Conservation (phyloP, 441 rosid genomes). For the Pelargonium australe region DNA sequence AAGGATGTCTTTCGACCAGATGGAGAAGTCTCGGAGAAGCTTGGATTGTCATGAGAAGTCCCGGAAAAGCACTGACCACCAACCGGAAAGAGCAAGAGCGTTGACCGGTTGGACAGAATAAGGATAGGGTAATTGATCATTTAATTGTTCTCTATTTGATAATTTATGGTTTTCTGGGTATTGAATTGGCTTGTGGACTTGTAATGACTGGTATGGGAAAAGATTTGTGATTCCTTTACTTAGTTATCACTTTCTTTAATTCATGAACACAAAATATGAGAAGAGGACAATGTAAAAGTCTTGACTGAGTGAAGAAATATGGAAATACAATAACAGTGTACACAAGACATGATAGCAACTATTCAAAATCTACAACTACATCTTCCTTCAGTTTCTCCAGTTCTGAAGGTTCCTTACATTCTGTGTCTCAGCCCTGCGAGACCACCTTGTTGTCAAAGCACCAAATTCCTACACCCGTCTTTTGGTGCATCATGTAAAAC, state of each 20-base stretch:
- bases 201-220: slow-evolving; percentile 31
- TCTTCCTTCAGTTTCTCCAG: slow-evolving; percentile 13
- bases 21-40: slow-evolving; percentile 78
- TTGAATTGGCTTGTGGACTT: slow-evolving; percentile 32
- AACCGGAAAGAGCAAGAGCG: slow-evolving; percentile 68
- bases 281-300: background rate
- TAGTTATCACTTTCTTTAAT: background rate
- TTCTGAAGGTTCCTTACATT: slow-evolving; percentile 14
- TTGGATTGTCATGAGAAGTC: slow-evolving; percentile 84
- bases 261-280: background rate
- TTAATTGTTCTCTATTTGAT: slow-evolving; percentile 22
- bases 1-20: slow-evolving; percentile 61
- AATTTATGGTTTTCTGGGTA: slow-evolving; percentile 26
- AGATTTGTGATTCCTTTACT: slow-evolving; percentile 21
- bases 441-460: slow-evolving; percentile 11
- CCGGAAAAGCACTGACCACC: slow-evolving; percentile 72
- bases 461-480: background rate
- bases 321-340: background rate
- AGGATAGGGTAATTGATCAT: slow-evolving; percentile 40
- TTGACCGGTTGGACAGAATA: slow-evolving; percentile 86
- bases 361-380: slow-evolving; percentile 6
- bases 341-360: slow-evolving; percentile 2
- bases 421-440: slow-evolving; percentile 13
- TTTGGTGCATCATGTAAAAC: slow-evolving; percentile 9
- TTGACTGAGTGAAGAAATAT: background rate